Base-by-base conservation (phyloP, 176 grass and related monocot species). In the Musa acuminata region DNA sequence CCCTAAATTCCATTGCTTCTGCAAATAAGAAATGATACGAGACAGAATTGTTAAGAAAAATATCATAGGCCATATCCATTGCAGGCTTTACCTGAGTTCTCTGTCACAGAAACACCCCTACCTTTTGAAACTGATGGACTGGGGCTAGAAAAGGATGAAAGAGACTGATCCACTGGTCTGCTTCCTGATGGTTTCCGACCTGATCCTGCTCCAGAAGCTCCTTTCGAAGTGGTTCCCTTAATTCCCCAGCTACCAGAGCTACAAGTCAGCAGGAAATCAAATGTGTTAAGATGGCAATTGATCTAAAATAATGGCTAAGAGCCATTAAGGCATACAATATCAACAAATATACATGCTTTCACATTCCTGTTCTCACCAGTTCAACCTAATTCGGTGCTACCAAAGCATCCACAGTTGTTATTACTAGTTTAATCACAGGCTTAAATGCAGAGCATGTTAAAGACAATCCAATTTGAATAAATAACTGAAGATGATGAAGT, bases 1-100 rank as follows among this genome's bases (percentile, higher is more conserved):
- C 84, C 60, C 84, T 80, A 80, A 99, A 99, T 79, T 95, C 96
- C 81, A 89, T 83, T 77, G 96, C 96, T 73, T 99, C 96, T 99
- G 88, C 59, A 87, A 63, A 51, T 71, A 72, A 52, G 19, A 72
- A 43, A 43, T 43, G 4, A 43, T 71, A 69, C 77, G 26, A 53
- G 76, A 73, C 10, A 58, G 6, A 55, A 49, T 64, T 62, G 3
- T 43, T 43, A 67, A 77, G 83, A 22, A 16, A 19, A 10, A 87
- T 20, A 20, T 53, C 65, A 82, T 19, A 55, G 11, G 21, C 2
- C 51, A 22, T 20, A 49, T 58, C 12, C 49, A 19, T 77, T 0
- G 51, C 8, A 11, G 20, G 43, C 8, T 24, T 64, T 54, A 99
- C 96, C 96, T 81, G 86, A 89, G 60, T 84, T 82, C 87, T 87